Evolutionary conservation across 768 basidiomycete genomes (phyloP).

Genomic region (Rhizopogon roseolus): DNA sequence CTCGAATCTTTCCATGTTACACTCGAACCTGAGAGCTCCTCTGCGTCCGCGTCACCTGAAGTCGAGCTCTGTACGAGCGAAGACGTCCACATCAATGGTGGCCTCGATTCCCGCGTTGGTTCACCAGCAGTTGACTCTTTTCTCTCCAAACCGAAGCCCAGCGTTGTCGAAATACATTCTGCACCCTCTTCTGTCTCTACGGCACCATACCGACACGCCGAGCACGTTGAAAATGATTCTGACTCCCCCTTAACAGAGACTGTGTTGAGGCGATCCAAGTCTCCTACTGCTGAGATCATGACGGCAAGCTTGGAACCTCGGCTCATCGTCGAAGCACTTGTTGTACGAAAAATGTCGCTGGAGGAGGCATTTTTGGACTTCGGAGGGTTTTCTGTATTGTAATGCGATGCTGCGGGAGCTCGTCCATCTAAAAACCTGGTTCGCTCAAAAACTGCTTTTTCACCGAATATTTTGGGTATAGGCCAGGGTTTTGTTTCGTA

Average conservation of each 20-base stretch:
- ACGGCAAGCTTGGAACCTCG: constrained; percentile 32
- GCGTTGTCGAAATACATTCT: background rate
- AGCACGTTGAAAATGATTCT: background rate
- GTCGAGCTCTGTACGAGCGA: constrained; percentile 18
- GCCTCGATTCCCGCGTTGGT: background rate
- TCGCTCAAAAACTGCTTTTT: too few species aligned
- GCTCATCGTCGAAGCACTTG: constrained; percentile 78
- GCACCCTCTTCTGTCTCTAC: background rate
- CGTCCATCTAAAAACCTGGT: too few species aligned
- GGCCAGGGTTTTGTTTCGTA: too few species aligned
- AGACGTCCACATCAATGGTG: background rate
- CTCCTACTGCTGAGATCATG: constrained; percentile 5
- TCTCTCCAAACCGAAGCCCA: background rate
- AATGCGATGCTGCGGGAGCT: background rate
- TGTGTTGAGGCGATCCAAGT: background rate
- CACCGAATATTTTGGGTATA: too few species aligned
- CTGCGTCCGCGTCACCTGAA: constrained; percentile 6
- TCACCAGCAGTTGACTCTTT: background rate
- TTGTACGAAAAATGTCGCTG: constrained; percentile 70
- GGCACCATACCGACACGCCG: background rate
- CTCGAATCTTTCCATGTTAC: constrained; percentile 31
- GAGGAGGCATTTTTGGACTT: constrained; percentile 80
- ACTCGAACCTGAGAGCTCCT: constrained; percentile 14
- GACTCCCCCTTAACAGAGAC: background rate
- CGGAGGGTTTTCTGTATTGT: constrained; percentile 44